Evolutionary conservation across 2,329 filamentous ascomycete species (phyloP), one percentile per base, ranked within the genome.

Genomic region (Microdochium bolleyi): DNA sequence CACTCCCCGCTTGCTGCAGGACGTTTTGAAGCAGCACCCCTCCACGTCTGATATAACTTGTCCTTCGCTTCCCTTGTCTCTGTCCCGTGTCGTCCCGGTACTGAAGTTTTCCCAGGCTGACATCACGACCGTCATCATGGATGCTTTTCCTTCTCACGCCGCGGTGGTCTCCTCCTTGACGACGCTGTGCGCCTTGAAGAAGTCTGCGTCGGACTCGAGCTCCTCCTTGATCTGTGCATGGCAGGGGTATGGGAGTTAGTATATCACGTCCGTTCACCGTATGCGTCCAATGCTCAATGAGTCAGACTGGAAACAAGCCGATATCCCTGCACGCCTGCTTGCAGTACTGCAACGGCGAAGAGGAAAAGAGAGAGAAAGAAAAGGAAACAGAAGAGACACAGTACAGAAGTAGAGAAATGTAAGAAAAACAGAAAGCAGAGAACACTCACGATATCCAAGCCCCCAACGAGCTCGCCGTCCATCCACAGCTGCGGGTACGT

Each of bases 401-500:
- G n/a, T n/a, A n/a, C n/a, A n/a, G n/a, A n/a, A n/a, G n/a, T n/a
- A 52, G 38, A 44, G 30, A 19, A 48, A 16, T 5, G n/a, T 55
- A 2, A 16, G n/a, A 50, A 22, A 25, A 48, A 30, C 3, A 46
- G 21, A 49, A 22, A 41, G 22, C n/a, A 16, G 25, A 10, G 25
- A n/a, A 49, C 58, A 76, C 90, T 78, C 76, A 96, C 92, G 72
- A 99, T 99, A 69, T 99, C 94, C 61, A 99, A 73, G 1, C 94
- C 94, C 54, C 94, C 92, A 22, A 97, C 87, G 50, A 99, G 75
- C 68, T 96, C 91, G 14, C 94, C 92, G 55, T 86, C 82, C 13
- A 95, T 83, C 85, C 92, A 99, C 57, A 99, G 74, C 71, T 99
- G 94, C 21, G 94, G 94, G 71, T 90, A 99, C 0, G 94, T 99